Evolutionary conservation across 352 stramenopile species (phyloP).

Genomic region (Globisporangium spiculum): DNA sequence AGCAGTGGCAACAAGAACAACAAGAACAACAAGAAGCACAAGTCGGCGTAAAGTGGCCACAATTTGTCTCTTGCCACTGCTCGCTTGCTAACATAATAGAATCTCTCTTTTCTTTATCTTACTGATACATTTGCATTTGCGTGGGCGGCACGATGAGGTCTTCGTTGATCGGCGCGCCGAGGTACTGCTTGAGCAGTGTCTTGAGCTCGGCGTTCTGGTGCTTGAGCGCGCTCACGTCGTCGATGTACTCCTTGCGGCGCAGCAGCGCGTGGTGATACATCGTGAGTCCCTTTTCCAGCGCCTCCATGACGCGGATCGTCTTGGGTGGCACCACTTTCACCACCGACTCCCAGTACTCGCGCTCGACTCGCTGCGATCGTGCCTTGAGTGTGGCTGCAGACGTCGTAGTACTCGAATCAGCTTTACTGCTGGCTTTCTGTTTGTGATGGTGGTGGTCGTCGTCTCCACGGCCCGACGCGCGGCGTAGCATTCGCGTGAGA

Average conservation of each 20-base stretch:
- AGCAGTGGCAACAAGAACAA: constrained; percentile 14
- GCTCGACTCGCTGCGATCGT: constrained; percentile 45
- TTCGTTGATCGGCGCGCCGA: constrained; percentile 79
- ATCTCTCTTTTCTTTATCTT: background rate
- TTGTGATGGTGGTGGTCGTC: background rate
- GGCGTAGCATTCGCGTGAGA: constrained; percentile 43
- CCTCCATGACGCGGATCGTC: constrained; percentile 74
- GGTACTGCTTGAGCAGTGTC: constrained; percentile 87
- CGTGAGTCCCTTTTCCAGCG: constrained; percentile 79
- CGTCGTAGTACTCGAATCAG: constrained; percentile 15
- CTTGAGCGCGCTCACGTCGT: constrained; percentile 76
- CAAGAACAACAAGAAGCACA: constrained; percentile 18
- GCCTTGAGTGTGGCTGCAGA: constrained; percentile 33
- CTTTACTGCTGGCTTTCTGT: constrained; percentile 1
- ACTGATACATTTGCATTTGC: constrained; percentile 78
- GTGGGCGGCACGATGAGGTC: constrained; percentile 83
- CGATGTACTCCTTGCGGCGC: constrained; percentile 75
- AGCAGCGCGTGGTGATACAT: constrained; percentile 84
- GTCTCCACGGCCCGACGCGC: constrained; percentile 13
- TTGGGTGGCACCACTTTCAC: constrained; percentile 68
- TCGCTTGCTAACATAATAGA: constrained; percentile 2
- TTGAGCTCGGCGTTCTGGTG: constrained; percentile 90
- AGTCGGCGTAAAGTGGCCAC: constrained; percentile 3
- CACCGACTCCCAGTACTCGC: constrained; percentile 80
- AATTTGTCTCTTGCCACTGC: background rate